phyloP scores from a whole-genome alignment of 2,329 filamentous ascomycete genomes.

The Bipolaris bicolor region DNA sequence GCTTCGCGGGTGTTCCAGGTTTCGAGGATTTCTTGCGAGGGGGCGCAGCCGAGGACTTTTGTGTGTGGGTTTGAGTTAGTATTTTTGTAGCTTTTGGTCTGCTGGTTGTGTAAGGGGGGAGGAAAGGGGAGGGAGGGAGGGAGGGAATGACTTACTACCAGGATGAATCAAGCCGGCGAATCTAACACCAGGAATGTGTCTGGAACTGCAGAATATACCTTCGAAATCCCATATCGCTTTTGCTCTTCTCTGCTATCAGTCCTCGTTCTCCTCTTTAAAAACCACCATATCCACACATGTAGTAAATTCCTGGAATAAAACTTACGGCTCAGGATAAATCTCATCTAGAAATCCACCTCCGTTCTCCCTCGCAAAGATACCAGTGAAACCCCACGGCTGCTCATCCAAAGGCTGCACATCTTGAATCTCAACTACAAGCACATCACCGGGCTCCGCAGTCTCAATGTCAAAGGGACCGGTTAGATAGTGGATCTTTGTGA shows the following conservation, averaged over 20 bases:
- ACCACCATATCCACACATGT: background rate
- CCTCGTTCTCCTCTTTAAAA: background rate
- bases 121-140: no score
- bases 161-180: constrained; percentile 92
- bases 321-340: constrained; percentile 80
- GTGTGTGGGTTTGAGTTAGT: no score
- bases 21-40: constrained; percentile 75
- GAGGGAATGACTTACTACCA: constrained; percentile 57
- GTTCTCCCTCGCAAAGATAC: constrained; percentile 78
- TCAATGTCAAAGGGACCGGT: constrained; percentile 89
- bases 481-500: constrained; percentile 85
- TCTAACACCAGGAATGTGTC: constrained; percentile 75
- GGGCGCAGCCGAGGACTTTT: constrained; percentile 71
- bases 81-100: no score
- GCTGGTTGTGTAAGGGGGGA: no score
- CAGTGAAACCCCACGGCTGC: constrained; percentile 88
- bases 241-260: constrained; percentile 54
- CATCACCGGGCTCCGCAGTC: constrained; percentile 81
- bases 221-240: constrained; percentile 81
- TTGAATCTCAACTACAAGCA: constrained; percentile 87
- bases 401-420: constrained; percentile 89
- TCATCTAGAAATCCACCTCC: constrained; percentile 90
- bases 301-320: background rate
- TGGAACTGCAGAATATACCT: constrained; percentile 79
- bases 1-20: constrained; percentile 85